Conservation (phyloP, 2,329 filamentous ascomycete genomes). For the Colletotrichum neosansevieriae region DNA sequence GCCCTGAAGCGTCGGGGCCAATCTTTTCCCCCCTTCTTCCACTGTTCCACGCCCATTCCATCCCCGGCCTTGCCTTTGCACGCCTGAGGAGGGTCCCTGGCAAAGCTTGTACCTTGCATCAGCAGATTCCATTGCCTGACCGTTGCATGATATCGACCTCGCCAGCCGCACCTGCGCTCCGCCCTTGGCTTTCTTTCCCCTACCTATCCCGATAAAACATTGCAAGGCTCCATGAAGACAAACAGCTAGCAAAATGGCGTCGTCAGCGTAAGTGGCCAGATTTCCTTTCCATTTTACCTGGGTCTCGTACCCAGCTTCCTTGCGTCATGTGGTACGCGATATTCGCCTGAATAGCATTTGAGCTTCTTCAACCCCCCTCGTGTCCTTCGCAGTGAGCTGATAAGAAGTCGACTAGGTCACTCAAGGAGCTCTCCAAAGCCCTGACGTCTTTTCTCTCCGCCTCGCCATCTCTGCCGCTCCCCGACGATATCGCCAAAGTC, state of each 20-base stretch:
- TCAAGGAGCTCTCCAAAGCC: constrained; percentile 71
- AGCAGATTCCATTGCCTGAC: constrained; percentile 39
- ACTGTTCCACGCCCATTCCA: constrained; percentile 22
- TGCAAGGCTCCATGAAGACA: constrained; percentile 36
- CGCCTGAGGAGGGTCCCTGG: constrained; percentile 31
- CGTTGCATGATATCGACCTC: constrained; percentile 36
- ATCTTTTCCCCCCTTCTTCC: constrained; percentile 17
- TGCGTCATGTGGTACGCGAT: constrained; percentile 34
- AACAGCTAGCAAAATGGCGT: constrained; percentile 43
- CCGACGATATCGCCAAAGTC: constrained; percentile 71
- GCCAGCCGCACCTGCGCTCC: constrained; percentile 14
- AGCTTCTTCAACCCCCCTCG: constrained; percentile 12
- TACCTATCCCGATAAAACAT: constrained; percentile 16
- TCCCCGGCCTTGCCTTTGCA: constrained; percentile 27
- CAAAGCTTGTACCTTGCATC: constrained; percentile 41
- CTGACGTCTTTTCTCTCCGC: constrained; percentile 62
- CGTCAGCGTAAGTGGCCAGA: constrained; percentile 45
- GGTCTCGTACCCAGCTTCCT: neutral
- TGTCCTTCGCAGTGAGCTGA: constrained; percentile 16
- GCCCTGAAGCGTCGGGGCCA: neutral
- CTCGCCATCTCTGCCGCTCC: constrained; percentile 70
- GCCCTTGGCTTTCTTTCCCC: constrained; percentile 22
- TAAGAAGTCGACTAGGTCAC: constrained; percentile 55
- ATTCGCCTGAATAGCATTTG: constrained; percentile 13
- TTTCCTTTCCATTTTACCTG: constrained; percentile 1